A percentile compares a stretch with the other conserved stretches of the same genome.
Evolutionary conservation across 805 yeast species (phyloP).

Genomic region (Lachancea waltii): DNA sequence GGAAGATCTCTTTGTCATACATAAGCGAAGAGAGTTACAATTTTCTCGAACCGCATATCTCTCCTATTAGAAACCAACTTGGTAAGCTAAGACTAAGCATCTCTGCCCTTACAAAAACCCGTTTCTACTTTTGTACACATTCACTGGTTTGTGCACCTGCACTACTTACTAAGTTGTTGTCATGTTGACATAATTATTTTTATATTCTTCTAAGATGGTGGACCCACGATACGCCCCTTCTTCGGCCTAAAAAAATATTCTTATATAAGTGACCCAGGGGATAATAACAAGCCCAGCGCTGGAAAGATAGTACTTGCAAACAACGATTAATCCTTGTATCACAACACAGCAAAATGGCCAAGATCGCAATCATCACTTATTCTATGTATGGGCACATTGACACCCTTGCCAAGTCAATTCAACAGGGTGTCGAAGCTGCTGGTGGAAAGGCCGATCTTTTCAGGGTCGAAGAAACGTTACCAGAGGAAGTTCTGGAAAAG

Average conservation of each 20-base stretch:
- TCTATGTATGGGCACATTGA: constrained; percentile 75
- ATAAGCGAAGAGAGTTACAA: too few relatives aligned
- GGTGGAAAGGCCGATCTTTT: constrained; percentile 64
- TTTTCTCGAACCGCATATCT: too few relatives aligned
- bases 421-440: constrained; percentile 61
- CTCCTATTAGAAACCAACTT: too few relatives aligned
- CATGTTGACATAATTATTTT: not conserved
- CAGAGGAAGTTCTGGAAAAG: constrained; percentile 46
- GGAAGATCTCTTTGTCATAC: too few relatives aligned
- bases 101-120: too few relatives aligned
- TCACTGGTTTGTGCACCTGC: not conserved
- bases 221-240: not conserved
- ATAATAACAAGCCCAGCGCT: not conserved
- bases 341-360: constrained; percentile 29
- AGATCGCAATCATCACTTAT: constrained; percentile 52
- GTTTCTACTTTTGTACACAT: too few relatives aligned
- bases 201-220: not conserved
- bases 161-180: not conserved
- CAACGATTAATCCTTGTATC: too few relatives aligned
- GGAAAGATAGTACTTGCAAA: too few relatives aligned
- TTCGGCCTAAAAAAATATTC: not conserved
- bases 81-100: too few relatives aligned
- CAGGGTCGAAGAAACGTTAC: constrained; percentile 72
- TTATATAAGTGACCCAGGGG: not conserved
- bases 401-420: constrained; percentile 57